Percentiles rank a stretch among this genome's conserved stretches.
These are phyloP conservation scores for Plasmodium coatneyi DNA, from an alignment of 169 alveolate genomes.

Conservation along the genomic window DNA sequence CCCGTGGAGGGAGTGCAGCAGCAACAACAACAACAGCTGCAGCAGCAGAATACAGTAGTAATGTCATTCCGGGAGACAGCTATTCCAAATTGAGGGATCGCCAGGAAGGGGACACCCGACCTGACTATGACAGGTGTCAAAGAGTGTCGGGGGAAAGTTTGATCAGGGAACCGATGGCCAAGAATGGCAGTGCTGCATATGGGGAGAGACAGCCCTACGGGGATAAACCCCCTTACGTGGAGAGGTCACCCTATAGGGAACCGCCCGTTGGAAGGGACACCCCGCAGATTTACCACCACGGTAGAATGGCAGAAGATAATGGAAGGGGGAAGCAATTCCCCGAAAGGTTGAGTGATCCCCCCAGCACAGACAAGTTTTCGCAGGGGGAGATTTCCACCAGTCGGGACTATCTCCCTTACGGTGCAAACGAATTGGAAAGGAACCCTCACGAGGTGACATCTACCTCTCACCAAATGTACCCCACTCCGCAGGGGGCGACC, in stretches of 20 bases:
- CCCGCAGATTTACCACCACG: background rate
- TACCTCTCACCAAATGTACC: background rate
- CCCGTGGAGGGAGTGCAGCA: background rate
- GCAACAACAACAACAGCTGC: background rate
- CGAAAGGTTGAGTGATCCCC: background rate
- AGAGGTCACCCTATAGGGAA: background rate
- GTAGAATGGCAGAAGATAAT: background rate
- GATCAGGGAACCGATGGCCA: background rate
- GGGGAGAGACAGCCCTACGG: background rate
- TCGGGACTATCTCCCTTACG: background rate
- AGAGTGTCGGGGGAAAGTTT: slow-evolving; percentile 9
- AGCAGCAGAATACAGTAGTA: background rate
- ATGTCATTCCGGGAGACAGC: background rate
- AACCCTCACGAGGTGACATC: background rate
- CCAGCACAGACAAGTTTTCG: background rate
- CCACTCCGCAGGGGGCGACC: background rate
- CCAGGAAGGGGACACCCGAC: slow-evolving; percentile 2
- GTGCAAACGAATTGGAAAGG: background rate
- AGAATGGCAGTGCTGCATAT: background rate
- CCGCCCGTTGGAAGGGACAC: background rate
- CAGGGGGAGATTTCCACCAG: background rate
- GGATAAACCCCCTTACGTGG: background rate
- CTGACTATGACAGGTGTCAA: background rate
- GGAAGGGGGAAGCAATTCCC: background rate
- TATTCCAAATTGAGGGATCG: slow-evolving; percentile 2